phyloP scores from a whole-genome alignment of 345 rosid species.

The Citrus mangshanensis region DNA sequence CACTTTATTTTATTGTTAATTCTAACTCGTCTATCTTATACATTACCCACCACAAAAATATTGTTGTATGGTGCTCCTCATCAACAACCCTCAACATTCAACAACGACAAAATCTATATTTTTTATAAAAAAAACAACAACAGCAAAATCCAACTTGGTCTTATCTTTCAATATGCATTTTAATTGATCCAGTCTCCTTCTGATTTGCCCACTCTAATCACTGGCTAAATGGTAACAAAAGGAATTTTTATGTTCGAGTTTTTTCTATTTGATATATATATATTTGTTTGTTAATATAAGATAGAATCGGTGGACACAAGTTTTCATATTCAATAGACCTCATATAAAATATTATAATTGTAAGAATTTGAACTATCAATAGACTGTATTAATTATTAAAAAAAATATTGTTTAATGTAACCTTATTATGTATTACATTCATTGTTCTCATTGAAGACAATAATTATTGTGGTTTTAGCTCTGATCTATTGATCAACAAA shows the following conservation, averaged over 20 bases:
- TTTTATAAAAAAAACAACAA: no score
- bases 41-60: background rate
- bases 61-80: constrained; percentile 6
- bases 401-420: no score
- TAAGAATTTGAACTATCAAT: no score
- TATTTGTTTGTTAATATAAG: no score
- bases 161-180: background rate
- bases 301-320: no score
- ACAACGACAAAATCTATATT: background rate
- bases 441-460: background rate
- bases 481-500: background rate
- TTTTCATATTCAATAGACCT: no score
- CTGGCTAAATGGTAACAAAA: no score
- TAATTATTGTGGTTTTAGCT: background rate
- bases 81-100: background rate
- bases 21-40: background rate
- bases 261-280: no score
- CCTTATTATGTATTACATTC: background rate
- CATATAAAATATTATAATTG: no score
- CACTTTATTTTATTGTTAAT: constrained; percentile 11
- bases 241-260: no score
- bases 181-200: constrained; percentile 6
- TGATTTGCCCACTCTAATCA: background rate
- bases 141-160: background rate
- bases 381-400: no score